Conservation (phyloP, 805 yeast species). For the Cyberlindnera mycetangii region DNA sequence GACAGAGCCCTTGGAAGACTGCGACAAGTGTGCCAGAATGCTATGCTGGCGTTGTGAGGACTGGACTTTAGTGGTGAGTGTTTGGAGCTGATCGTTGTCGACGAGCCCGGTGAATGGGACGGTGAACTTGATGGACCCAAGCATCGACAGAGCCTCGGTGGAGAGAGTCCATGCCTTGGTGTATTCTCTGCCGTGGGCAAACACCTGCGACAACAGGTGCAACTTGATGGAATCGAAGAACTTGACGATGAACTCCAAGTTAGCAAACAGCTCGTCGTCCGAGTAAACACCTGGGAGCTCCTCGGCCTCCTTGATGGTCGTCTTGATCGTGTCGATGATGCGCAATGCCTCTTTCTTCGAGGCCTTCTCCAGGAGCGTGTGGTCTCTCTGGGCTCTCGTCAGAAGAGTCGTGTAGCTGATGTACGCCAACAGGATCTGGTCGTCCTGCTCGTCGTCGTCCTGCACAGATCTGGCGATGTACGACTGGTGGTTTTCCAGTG, state of each 20-base stretch:
- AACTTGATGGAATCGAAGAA: slow-evolving; percentile 47
- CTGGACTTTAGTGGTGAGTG: slow-evolving; percentile 22
- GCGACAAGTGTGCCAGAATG: slow-evolving; percentile 43
- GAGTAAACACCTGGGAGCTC: slow-evolving; percentile 92
- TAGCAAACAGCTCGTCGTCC: slow-evolving; percentile 62
- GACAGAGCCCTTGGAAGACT: slow-evolving; percentile 28
- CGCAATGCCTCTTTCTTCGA: slow-evolving; percentile 35
- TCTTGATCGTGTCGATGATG: slow-evolving; percentile 40
- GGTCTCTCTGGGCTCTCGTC: slow-evolving; percentile 71
- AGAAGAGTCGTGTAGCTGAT: slow-evolving; percentile 65
- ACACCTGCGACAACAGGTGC: slow-evolving; percentile 43
- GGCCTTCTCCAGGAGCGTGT: slow-evolving; percentile 20
- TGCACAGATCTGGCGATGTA: slow-evolving; percentile 50
- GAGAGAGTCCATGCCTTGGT: slow-evolving; percentile 47
- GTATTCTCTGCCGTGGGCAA: slow-evolving; percentile 37
- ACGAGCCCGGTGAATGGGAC: slow-evolving; percentile 33
- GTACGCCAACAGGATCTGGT: slow-evolving; percentile 72
- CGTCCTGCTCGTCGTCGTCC: slow-evolving; percentile 52
- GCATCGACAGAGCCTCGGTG: slow-evolving; percentile 29
- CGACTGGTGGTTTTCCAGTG: slow-evolving; percentile 55
- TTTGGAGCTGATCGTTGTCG: slow-evolving; percentile 31
- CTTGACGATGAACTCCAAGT: slow-evolving; percentile 47
- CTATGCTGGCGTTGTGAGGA: slow-evolving; percentile 33
- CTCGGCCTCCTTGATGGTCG: slow-evolving; percentile 54
- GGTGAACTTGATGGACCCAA: slow-evolving; percentile 6